A percentile compares a stretch with the other conserved stretches of the same genome.
phyloP scores from a whole-genome alignment of 352 stramenopile genomes.

The Plasmopara halstedii region DNA sequence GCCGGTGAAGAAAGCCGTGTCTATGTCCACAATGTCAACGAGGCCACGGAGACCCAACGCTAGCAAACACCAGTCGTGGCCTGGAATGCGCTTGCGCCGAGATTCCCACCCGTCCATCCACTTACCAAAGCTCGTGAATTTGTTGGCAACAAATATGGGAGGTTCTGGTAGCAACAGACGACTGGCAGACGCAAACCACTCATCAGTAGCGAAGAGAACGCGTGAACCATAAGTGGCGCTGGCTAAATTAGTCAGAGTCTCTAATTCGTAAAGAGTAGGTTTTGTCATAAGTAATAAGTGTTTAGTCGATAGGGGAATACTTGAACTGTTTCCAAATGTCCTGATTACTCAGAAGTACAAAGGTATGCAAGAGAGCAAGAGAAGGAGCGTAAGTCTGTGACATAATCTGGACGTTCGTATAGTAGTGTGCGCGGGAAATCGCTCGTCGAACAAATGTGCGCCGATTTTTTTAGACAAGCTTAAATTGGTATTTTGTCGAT shows the following conservation, averaged over 20 bases:
- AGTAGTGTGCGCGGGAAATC: slow-evolving; percentile 6
- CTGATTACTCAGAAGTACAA: no score
- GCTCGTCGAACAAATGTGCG: no score
- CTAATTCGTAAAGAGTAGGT: slow-evolving; percentile 4
- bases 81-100: slow-evolving; percentile 76
- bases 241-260: slow-evolving; percentile 56
- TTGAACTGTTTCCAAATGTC: no score
- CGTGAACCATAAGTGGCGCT: slow-evolving; percentile 44
- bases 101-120: slow-evolving; percentile 97
- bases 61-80: slow-evolving; percentile 90
- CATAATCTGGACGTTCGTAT: slow-evolving; percentile 15
- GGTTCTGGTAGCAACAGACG: slow-evolving; percentile 63
- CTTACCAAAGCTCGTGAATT: slow-evolving; percentile 91
- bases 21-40: slow-evolving; percentile 67
- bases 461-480: neutral
- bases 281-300: no score
- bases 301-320: no score
- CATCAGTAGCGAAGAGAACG: slow-evolving; percentile 89
- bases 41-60: slow-evolving; percentile 72
- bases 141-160: slow-evolving; percentile 86
- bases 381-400: slow-evolving; percentile 10
- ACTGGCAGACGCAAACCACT: no score
- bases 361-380: no score
- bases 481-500: neutral
- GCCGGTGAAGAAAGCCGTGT: slow-evolving; percentile 94